phyloP scores from a whole-genome alignment of 2,329 filamentous ascomycete species.

The Hymenoscyphus repandus region DNA sequence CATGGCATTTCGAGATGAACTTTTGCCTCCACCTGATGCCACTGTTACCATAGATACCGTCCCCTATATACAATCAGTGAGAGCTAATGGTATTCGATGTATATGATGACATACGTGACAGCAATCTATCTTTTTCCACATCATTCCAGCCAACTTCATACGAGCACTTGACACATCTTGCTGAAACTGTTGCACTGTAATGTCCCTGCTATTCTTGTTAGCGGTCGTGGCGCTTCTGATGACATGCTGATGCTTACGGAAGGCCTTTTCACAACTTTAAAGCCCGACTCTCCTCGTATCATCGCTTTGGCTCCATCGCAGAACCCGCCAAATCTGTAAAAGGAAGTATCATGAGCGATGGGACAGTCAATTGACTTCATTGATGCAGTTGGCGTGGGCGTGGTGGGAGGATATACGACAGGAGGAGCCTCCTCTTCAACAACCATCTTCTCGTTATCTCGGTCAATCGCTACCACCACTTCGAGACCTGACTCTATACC shows the following conservation, averaged over 20 bases:
- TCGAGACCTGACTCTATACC: conserved; percentile 25
- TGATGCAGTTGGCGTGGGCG: conserved; percentile 19
- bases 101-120: conserved; percentile 17
- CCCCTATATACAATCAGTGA: conserved; percentile 13
- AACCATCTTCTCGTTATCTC: conserved; percentile 15
- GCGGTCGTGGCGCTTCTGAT: background rate
- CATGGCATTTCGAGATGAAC: conserved; percentile 30
- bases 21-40: conserved; percentile 28
- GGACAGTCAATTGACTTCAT: conserved; percentile 24
- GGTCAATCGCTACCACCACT: conserved; percentile 17
- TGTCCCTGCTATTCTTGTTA: conserved; percentile 23
- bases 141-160: conserved; percentile 30
- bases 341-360: conserved; percentile 28
- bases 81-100: background rate
- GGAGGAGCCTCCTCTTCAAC: conserved; percentile 3
- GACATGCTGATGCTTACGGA: conserved; percentile 17
- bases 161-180: conserved; percentile 27
- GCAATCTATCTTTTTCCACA: conserved; percentile 27
- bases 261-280: conserved; percentile 28
- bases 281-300: conserved; percentile 26
- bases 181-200: conserved; percentile 26
- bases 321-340: conserved; percentile 29
- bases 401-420: background rate
- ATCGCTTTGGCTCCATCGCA: conserved; percentile 28
- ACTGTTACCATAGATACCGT: conserved; percentile 28